phyloP scores from a whole-genome alignment of 1,139 yeast genomes.

The Scheffersomyces parashehatae region DNA sequence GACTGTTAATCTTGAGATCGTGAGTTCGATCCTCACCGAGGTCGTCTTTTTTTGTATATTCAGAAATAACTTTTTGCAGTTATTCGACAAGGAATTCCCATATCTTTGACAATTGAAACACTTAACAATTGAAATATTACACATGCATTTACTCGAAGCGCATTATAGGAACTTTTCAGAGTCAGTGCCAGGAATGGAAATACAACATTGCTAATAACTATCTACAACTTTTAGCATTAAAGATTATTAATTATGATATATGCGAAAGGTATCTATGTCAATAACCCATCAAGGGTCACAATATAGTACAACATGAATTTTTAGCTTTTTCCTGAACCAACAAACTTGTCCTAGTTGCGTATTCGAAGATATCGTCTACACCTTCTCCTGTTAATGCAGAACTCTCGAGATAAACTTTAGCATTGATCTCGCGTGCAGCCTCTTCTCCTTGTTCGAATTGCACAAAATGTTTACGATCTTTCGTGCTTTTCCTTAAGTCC shows the following conservation, averaged over 20 bases:
- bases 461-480: constrained; percentile 43
- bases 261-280: too few species aligned
- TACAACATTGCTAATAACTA: too few species aligned
- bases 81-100: neutral
- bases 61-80: neutral
- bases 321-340: constrained; percentile 31
- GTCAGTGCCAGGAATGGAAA: too few species aligned
- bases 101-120: neutral
- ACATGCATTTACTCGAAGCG: too few species aligned
- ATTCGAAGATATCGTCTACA: constrained; percentile 78
- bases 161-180: too few species aligned
- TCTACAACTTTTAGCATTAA: too few species aligned
- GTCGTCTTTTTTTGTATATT: constrained; percentile 22
- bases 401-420: constrained; percentile 69
- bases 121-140: neutral
- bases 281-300: constrained; percentile 14
- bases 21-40: constrained; percentile 49
- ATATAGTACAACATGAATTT: constrained; percentile 36
- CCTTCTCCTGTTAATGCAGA: constrained; percentile 81
- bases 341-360: constrained; percentile 71
- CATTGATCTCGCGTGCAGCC: constrained; percentile 67
- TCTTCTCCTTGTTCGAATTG: constrained; percentile 55
- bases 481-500: constrained; percentile 50
- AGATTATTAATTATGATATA: too few species aligned
- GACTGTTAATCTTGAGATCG: constrained; percentile 53